phyloP scores from a whole-genome alignment of 208 protist genomes.

The Leishmania martiniquensis region DNA sequence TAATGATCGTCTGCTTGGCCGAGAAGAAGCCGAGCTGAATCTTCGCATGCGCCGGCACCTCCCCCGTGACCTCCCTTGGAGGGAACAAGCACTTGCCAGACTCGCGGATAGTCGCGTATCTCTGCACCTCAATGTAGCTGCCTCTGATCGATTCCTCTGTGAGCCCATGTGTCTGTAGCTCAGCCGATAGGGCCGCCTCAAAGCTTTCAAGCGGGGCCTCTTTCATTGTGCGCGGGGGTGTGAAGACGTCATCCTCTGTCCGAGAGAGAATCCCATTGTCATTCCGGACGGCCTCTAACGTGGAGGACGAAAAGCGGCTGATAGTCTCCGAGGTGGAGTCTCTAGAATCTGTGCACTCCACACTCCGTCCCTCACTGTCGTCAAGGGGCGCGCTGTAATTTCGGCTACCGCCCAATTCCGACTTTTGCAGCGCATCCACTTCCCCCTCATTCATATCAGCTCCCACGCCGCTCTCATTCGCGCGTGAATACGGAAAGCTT shows the following conservation, averaged over 20 bases:
- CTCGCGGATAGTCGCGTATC: slow-evolving; percentile 80
- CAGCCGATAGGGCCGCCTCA: slow-evolving; percentile 45
- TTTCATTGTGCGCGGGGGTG: not conserved
- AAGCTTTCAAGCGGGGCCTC: slow-evolving; percentile 50
- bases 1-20: slow-evolving; percentile 81
- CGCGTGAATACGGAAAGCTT: not conserved
- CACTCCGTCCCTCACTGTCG: not conserved
- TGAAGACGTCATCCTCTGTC: slow-evolving; percentile 11
- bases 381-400: not conserved
- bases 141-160: slow-evolving; percentile 43
- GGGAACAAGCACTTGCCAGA: slow-evolving; percentile 81
- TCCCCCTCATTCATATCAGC: slow-evolving; percentile 4
- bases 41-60: slow-evolving; percentile 52
- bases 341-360: slow-evolving; percentile 1
- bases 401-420: not conserved
- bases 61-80: slow-evolving; percentile 37
- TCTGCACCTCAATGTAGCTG: slow-evolving; percentile 54
- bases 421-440: slow-evolving; percentile 6
- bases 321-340: slow-evolving; percentile 11
- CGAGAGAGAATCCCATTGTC: slow-evolving; percentile 63
- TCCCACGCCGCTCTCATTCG: not conserved
- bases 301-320: slow-evolving; percentile 29
- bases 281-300: slow-evolving; percentile 40
- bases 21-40: slow-evolving; percentile 88
- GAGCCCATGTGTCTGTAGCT: slow-evolving; percentile 38